Percentiles rank a stretch among this genome's conserved stretches.
These are phyloP conservation scores for Botryobasidium botryosum DNA, from an alignment of 768 basidiomycete species.

Conservation along the genomic window DNA sequence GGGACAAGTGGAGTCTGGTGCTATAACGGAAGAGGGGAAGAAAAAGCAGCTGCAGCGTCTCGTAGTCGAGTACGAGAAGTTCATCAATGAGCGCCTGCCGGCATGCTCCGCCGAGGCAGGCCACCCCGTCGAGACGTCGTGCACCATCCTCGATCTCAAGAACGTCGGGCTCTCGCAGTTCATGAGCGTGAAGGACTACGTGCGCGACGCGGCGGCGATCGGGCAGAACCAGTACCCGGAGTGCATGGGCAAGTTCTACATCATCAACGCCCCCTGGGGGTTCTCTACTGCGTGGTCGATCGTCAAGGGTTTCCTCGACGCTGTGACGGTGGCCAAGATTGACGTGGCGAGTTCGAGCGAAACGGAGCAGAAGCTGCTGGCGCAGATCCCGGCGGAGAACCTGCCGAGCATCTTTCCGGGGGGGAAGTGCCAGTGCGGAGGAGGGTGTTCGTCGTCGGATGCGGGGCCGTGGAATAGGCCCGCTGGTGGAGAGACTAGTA, in stretches of 20 bases:
- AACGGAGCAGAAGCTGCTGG: constrained; percentile 57
- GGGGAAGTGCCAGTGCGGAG: constrained; percentile 57
- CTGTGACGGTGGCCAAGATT: constrained; percentile 90
- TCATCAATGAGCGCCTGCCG: constrained; percentile 61
- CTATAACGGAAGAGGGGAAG: constrained; percentile 71
- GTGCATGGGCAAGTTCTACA: constrained; percentile 96
- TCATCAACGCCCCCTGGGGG: constrained; percentile 91
- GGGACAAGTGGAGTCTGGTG: constrained; percentile 73
- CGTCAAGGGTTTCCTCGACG: constrained; percentile 88
- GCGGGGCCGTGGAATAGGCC: constrained; percentile 95
- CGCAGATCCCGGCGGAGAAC: constrained; percentile 72
- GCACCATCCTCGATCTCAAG: constrained; percentile 89
- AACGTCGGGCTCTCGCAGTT: constrained; percentile 52
- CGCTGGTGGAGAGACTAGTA: too few species aligned
- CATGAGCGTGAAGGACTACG: constrained; percentile 85
- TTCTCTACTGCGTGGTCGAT: constrained; percentile 79
- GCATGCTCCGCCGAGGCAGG: constrained; percentile 53
- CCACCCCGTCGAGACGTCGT: constrained; percentile 87
- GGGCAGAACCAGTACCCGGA: constrained; percentile 89
- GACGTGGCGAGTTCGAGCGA: constrained; percentile 67
- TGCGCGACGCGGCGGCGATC: constrained; percentile 53
- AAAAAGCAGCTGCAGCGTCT: constrained; percentile 79
- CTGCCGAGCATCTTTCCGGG: constrained; percentile 78
- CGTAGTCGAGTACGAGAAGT: constrained; percentile 87
- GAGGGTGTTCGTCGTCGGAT: constrained; percentile 76